Conservation (phyloP, 345 rosid genomes). For the Acer campestre region DNA sequence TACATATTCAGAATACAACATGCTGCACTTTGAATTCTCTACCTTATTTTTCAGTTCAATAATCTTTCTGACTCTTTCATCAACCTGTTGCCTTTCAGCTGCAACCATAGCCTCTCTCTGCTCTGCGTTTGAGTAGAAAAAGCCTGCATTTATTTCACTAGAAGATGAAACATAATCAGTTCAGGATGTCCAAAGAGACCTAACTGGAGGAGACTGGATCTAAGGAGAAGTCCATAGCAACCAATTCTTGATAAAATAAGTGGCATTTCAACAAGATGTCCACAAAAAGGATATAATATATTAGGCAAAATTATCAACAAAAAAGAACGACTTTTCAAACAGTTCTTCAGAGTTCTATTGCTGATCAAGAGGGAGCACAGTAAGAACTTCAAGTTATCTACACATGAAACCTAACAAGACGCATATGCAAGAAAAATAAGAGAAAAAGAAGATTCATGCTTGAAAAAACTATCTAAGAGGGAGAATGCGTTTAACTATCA, state of each 20-base stretch:
- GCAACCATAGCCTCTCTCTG: constrained; percentile 98
- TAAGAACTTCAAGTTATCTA: neutral
- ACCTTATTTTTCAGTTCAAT: constrained; percentile 93
- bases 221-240: neutral
- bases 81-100: constrained; percentile 90
- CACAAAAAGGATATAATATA: neutral
- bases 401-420: neutral
- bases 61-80: constrained; percentile 80
- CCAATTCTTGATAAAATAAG: neutral
- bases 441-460: neutral
- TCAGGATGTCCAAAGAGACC: constrained; percentile 3
- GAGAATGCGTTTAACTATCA: neutral
- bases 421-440: neutral
- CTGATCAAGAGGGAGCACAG: too few species aligned
- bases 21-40: constrained; percentile 2
- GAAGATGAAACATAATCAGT: constrained; percentile 43
- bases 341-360: neutral
- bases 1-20: neutral
- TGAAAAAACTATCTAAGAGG: neutral
- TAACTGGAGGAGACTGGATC: neutral
- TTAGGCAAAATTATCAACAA: neutral
- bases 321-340: neutral
- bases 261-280: neutral
- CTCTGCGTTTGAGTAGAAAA: constrained; percentile 97
- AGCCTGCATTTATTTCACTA: constrained; percentile 99